Evolutionary conservation across 495 filamentous ascomycete species (phyloP).

Genomic region (Aspergillus avenaceus): DNA sequence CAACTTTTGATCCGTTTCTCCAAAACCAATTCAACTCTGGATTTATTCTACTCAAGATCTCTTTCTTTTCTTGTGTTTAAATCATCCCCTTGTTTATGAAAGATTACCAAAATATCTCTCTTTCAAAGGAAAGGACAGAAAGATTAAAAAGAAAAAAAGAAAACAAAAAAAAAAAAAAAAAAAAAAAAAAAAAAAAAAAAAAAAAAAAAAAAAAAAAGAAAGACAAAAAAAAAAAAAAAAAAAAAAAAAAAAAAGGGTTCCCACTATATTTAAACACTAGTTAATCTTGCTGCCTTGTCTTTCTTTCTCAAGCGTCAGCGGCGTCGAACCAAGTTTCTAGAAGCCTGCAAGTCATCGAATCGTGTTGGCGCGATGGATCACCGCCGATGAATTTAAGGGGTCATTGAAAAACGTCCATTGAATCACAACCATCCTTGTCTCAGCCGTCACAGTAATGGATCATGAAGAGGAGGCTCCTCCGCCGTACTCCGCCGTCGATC

Average conservation of each 20-base stretch:
- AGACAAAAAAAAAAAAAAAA: too few species aligned
- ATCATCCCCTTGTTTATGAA: too few species aligned
- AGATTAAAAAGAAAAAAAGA: too few species aligned
- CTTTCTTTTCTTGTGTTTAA: too few species aligned
- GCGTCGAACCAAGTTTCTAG: neutral
- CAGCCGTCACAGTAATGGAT: conserved; percentile 27
- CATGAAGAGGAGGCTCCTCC: conserved; percentile 42
- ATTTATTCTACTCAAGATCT: too few species aligned
- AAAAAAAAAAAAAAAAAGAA: too few species aligned
- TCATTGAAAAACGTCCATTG: conserved; percentile 1
- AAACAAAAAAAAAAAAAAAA: too few species aligned
- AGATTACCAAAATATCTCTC: too few species aligned
- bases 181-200: too few species aligned
- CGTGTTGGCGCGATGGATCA: conserved; percentile 20
- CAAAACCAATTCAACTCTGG: neutral
- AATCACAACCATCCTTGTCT: neutral
- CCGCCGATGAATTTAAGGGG: conserved; percentile 7
- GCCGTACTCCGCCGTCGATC: conserved; percentile 44
- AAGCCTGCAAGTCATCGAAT: conserved; percentile 14
- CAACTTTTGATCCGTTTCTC: too few species aligned
- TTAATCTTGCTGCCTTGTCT: conserved; percentile 22
- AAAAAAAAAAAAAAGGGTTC: neutral
- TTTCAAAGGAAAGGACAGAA: too few species aligned
- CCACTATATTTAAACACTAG: conserved; percentile 3
- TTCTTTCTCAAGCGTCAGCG: conserved; percentile 13